Base-by-base conservation (phyloP, 805 yeast species). In the Priceomyces medius region DNA sequence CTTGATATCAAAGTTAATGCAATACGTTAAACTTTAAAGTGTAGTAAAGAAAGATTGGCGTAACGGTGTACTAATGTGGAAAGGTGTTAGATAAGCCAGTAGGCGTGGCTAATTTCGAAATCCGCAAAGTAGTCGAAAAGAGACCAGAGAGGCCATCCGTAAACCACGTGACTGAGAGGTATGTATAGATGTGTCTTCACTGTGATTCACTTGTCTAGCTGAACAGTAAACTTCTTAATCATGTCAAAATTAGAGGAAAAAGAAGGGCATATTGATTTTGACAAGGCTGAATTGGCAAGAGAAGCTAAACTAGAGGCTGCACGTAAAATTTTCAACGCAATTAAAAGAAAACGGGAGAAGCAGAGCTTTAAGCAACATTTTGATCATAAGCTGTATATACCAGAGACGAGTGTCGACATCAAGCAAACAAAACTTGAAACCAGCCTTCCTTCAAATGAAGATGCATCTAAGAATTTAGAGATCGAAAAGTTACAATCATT, bases 301-400 rank as follows among this genome's bases (percentile, higher is more conserved):
- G 80, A 77, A 37, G 85, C 80, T 55, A 78, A 81, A 58, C 68
- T 86, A 37, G 88, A 83, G 48, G 84, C 83, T 2, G 93, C 91
- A 4, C 76, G 85, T 53, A 83, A 81, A 65, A 77, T 81, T 72
- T 79, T 71, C 49, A 89, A 84, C 44, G 87, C 83, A 53, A 64
- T 85, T 69, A 85, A 79, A 62, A 71, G 70, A 61, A 71, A 69
- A 48, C 9, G 27, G 14, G 23, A 18, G 20, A 31, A 20, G 8
- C 32, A 18, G 17, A 31, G 32, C 32, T 16, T 18, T 12, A 20
- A 21, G 13, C 26, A 13, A 19, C 12, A 26, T n/a, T 26, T 14
- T 8, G n/a, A 9, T 6, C 29, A n/a, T 16, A 13, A 21, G 33
- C 16, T 7, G 13, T 6, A 34, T 8, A 10, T 20, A 4, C 12